Conservation (phyloP, 192 early-diverging fungal genomes). For the Mortierella antarctica region DNA sequence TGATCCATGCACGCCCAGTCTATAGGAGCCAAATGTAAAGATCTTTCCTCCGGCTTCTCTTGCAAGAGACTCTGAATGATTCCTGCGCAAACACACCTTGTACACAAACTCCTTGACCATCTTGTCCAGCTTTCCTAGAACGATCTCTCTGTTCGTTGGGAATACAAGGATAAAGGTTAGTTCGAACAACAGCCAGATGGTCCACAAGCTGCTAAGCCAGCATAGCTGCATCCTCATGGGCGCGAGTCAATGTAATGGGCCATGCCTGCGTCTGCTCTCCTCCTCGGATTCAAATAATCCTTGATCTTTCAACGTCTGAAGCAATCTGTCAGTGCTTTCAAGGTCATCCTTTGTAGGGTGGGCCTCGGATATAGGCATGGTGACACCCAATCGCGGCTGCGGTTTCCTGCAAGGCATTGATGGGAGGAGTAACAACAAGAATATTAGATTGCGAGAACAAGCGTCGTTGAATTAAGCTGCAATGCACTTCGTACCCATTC, state of each 20-base stretch:
- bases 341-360: constrained; percentile 75
- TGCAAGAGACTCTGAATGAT: constrained; percentile 85
- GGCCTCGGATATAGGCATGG: constrained; percentile 76
- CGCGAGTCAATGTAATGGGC: background rate
- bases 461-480: too few species aligned
- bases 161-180: background rate
- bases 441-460: background rate
- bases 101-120: constrained; percentile 96
- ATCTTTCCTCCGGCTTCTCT: constrained; percentile 94
- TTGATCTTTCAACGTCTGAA: constrained; percentile 75
- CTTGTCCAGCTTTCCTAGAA: constrained; percentile 87
- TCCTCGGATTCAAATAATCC: constrained; percentile 90
- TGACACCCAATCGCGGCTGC: constrained; percentile 74
- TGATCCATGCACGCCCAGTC: constrained; percentile 93
- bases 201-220: background rate
- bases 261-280: constrained; percentile 84
- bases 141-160: constrained; percentile 72
- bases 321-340: constrained; percentile 74
- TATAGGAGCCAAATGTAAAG: constrained; percentile 97
- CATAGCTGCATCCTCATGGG: background rate
- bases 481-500: constrained; percentile 7
- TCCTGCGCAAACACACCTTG: constrained; percentile 74
- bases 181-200: background rate
- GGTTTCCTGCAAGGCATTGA: background rate
- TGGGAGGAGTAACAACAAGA: background rate